Base-by-base conservation (phyloP, 139 green algal genomes). In the Diplosphaera chodatii region DNA sequence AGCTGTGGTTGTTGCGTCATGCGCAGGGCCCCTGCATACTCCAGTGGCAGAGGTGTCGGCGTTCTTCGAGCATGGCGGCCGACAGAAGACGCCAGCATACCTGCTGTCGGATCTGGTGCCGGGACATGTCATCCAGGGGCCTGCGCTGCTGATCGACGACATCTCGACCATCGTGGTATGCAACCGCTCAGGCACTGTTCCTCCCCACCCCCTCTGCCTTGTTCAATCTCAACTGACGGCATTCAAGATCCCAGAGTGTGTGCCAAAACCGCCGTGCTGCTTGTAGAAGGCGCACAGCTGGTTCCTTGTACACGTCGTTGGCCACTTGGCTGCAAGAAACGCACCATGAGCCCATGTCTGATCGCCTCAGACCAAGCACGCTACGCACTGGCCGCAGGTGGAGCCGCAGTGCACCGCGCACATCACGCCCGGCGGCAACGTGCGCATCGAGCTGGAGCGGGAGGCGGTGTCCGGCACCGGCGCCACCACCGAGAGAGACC, bases 61-160 rank as follows among this genome's bases (percentile, higher is more conserved):
- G 3, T 96, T 89, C 78, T 88, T 88, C 77, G 78, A 84, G 63
- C 33, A 68, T 16, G 75, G 77, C 8, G 94, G 89, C 1, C 82
- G 89, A 37, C 79, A 87, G 73, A 40, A 76, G 40, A 97, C 92
- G 1, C 84, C 91, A 1, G 91, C 91, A 55, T 96, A 86, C 80
- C 23, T 79, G 22, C 82, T 98, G 55, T 71, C 83, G 22, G 65
- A 81, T 0, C 77, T 98, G 48, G 4, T 29, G 27, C 72, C 78
- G 0, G 87, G 90, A 0, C 85, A 96, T 59, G n/a, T 27, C 0
- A 48, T 96, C 13, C 31, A 31, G 21, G 94, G 94, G 4, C 94
- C 94, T 1, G 91, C 90, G n/a, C 84, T 99, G 22, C 76, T 99
- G 1, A 94, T 99, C 33, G 92, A 98, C 74, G 74, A 88, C 64